Conservation (phyloP, 2,329 filamentous ascomycete genomes). For the Sphaerulina vaccinii region DNA sequence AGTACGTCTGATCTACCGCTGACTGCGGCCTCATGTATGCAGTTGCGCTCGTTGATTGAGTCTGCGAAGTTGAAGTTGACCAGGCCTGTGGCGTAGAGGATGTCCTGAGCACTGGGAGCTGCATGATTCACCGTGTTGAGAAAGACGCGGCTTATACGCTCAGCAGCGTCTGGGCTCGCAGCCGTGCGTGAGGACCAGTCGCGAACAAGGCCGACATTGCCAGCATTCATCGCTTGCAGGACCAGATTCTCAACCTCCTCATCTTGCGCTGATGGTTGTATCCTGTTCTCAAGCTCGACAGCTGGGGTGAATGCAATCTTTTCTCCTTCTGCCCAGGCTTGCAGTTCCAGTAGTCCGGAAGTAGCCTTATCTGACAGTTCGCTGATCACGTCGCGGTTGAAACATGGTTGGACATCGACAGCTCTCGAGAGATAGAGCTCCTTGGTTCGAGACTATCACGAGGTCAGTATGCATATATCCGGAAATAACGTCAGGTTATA, state of each 20-base stretch:
- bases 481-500: constrained; percentile 19
- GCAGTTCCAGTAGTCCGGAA: constrained; percentile 89
- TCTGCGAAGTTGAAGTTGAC: constrained; percentile 93
- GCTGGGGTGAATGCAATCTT: constrained; percentile 66
- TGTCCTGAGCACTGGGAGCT: constrained; percentile 69
- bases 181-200: constrained; percentile 76
- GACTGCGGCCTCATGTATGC: constrained; percentile 93
- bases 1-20: constrained; percentile 82
- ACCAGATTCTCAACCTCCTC: constrained; percentile 89
- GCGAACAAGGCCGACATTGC: constrained; percentile 72
- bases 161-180: constrained; percentile 61
- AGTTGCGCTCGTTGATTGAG: constrained; percentile 96
- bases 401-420: constrained; percentile 96
- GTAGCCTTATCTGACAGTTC: constrained; percentile 96
- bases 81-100: constrained; percentile 75
- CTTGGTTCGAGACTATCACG: constrained; percentile 80
- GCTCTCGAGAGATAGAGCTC: constrained; percentile 94
- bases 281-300: constrained; percentile 35
- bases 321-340: constrained; percentile 95
- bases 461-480: constrained; percentile 24
- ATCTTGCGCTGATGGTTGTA: constrained; percentile 62
- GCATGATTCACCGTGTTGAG: constrained; percentile 85
- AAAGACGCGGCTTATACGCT: constrained; percentile 86
- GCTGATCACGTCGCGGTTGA: constrained; percentile 95
- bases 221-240: constrained; percentile 79